Evolutionary conservation across 1,284 basidiomycete genomes (phyloP).

Genomic region (Xerocomus minutiporus): DNA sequence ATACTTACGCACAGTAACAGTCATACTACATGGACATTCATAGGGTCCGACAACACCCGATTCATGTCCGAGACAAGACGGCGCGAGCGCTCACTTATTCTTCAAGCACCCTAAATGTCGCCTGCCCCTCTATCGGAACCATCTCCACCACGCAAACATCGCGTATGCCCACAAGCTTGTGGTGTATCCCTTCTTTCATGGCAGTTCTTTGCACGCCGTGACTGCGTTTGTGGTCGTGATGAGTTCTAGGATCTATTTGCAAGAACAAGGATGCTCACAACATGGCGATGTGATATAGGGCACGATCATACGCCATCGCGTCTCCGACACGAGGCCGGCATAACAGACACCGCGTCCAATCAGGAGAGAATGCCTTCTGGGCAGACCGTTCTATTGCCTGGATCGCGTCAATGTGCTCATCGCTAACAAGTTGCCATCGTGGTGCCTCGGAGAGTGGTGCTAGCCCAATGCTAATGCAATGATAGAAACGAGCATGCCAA

Average conservation of each 20-base stretch:
- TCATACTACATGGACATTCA: not conserved
- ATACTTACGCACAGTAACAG: no score
- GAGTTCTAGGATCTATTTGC: not conserved
- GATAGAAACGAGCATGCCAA: slow-evolving; percentile 12
- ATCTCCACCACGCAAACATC: slow-evolving; percentile 19
- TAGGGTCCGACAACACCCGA: not conserved
- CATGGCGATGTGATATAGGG: not conserved
- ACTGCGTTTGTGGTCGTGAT: slow-evolving; percentile 6
- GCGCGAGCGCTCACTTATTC: not conserved
- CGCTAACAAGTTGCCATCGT: slow-evolving; percentile 14
- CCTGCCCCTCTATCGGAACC: not conserved
- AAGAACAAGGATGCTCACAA: slow-evolving; percentile 5
- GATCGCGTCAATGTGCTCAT: slow-evolving; percentile 15
- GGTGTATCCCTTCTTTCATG: slow-evolving; percentile 10
- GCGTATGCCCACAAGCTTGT: slow-evolving; percentile 12
- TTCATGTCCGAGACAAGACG: no score
- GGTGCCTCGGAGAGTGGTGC: slow-evolving; percentile 4
- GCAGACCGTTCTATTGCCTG: slow-evolving; percentile 9
- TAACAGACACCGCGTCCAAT: slow-evolving; percentile 13
- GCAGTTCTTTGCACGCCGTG: slow-evolving; percentile 9
- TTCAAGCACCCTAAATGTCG: slow-evolving; percentile 10
- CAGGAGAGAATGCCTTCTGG: slow-evolving; percentile 5
- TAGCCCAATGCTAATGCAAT: slow-evolving; percentile 5
- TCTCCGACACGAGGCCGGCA: slow-evolving; percentile 15
- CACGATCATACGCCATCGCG: not conserved